Conservation (phyloP, 441 rosid genomes). For the Jatropha multifida region DNA sequence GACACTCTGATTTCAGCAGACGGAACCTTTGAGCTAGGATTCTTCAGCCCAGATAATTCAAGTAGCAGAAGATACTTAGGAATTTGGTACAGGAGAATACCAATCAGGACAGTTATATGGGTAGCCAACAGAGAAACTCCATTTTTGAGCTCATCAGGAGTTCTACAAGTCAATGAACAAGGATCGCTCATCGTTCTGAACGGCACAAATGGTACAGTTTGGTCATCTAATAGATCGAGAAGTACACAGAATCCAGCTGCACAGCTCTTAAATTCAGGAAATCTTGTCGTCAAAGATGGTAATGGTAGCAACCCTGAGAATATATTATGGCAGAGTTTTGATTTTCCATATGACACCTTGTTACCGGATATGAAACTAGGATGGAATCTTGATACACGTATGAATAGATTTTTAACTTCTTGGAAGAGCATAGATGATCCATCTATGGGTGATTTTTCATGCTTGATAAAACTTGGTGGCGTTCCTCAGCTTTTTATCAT, state of each 20-base stretch:
- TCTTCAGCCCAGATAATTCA: conserved; percentile 19
- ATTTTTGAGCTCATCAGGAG: conserved; percentile 15
- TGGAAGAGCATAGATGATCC: conserved; percentile 26
- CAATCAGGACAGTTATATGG: conserved; percentile 32
- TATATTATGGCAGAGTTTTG: conserved; percentile 27
- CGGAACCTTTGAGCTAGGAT: conserved; percentile 43
- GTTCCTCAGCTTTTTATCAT: conserved; percentile 12
- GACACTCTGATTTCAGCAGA: conserved; percentile 37
- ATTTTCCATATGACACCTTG: conserved; percentile 16
- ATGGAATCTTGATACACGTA: conserved; percentile 15
- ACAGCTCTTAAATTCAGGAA: conserved; percentile 24
- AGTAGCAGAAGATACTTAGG: conserved; percentile 40
- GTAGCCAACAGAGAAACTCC: conserved; percentile 33
- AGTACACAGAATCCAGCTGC: conserved; percentile 6
- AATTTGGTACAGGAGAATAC: conserved; percentile 42
- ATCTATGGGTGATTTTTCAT: conserved; percentile 15
- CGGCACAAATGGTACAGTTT: conserved; percentile 16
- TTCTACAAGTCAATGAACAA: conserved; percentile 7
- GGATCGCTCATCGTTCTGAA: conserved; percentile 21
- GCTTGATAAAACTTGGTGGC: conserved; percentile 7
- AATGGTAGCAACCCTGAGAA: not conserved
- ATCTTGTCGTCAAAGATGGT: conserved; percentile 23
- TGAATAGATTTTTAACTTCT: conserved; percentile 9
- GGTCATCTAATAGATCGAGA: conserved; percentile 27
- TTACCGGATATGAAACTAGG: conserved; percentile 27